phyloP scores from a whole-genome alignment of 345 rosid genomes.

The Carallia brachiata region DNA sequence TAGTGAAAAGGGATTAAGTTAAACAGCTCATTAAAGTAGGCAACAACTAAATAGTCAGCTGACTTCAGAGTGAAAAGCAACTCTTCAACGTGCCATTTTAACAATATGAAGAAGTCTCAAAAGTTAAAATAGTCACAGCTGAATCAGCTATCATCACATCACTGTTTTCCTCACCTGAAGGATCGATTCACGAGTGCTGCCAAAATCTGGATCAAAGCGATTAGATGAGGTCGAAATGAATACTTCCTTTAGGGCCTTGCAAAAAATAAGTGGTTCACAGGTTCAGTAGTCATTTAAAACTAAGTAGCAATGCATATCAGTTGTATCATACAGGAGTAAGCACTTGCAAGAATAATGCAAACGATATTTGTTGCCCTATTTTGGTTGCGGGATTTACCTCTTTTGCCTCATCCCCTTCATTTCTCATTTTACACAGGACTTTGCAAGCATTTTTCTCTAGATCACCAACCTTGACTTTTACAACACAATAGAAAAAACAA shows the following conservation, averaged over 20 bases:
- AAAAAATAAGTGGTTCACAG: conserved; percentile 8
- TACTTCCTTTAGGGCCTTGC: conserved; percentile 58
- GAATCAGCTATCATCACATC: background rate
- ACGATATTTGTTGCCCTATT: no score
- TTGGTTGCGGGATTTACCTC: conserved; percentile 43
- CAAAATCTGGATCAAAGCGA: conserved; percentile 54
- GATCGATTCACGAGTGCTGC: conserved; percentile 62
- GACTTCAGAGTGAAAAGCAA: no score
- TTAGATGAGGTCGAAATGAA: conserved; percentile 45
- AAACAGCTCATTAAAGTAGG: no score
- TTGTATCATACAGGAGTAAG: conserved; percentile 9
- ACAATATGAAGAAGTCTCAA: no score
- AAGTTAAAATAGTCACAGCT: no score
- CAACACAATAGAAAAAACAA: conserved; percentile 10
- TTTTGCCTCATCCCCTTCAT: conserved; percentile 60
- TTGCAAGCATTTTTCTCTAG: conserved; percentile 65
- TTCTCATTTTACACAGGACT: conserved; percentile 66
- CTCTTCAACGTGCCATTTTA: no score
- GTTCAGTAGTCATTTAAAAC: conserved; percentile 16
- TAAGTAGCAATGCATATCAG: background rate
- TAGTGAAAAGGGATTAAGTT: no score
- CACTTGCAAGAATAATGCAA: background rate
- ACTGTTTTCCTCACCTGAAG: conserved; percentile 55
- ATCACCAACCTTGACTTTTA: conserved; percentile 47
- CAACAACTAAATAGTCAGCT: no score